Evolutionary conservation across 225 moss, liverwort and hornwort species (phyloP), one percentile per base, ranked within the genome.

Genomic region (Straminergon stramineum): DNA sequence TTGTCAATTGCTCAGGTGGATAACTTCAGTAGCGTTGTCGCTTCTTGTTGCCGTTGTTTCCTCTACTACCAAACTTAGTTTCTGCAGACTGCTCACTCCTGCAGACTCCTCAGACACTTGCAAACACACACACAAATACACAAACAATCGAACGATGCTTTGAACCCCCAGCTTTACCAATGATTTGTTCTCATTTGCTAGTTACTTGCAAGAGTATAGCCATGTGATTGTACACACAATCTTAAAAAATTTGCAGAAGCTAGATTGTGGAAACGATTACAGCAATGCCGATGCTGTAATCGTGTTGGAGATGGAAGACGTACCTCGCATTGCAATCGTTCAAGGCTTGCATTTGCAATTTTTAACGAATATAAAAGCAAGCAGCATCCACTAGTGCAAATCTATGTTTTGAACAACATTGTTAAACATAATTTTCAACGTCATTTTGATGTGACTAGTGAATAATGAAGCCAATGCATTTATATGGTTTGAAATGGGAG

Each of bases 361-460:
- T 22, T 35, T 35, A 9, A 35, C 15, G 6, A 23, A 35, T 78
- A 37, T 35, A 14, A 15, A 55, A 77, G 55, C 35, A 53, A 35
- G 16, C 9, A 24, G 2, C 53, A 35, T 6, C 55, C 6, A 55
- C 23, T 37, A 78, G 5, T 53, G 23, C 35, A 35, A 35, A 35
- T 53, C 9, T 15, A 23, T 32, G 23, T 9, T 78, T 13, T 30
- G 30, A 74, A 45, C 75, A 52, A 19, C 12, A 31, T 75, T 32
- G 4, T 12, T 31, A 2, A 32, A 51, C 0, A 1, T 7, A 52
- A 51, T 18, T 51, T 51, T 76, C 32, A 76, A 32, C 0, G 3
- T 32, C 4, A 51, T 51, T 75, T 51, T 75, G 1, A 51, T 52
- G 51, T 52, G 34, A 31, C 7, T 51, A 51, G 19, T 19, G 20